A percentile compares a stretch with the other conserved stretches of the same genome.
Evolutionary conservation across 305 asterid genomes (phyloP).

Genomic region (Lippia alba): DNA sequence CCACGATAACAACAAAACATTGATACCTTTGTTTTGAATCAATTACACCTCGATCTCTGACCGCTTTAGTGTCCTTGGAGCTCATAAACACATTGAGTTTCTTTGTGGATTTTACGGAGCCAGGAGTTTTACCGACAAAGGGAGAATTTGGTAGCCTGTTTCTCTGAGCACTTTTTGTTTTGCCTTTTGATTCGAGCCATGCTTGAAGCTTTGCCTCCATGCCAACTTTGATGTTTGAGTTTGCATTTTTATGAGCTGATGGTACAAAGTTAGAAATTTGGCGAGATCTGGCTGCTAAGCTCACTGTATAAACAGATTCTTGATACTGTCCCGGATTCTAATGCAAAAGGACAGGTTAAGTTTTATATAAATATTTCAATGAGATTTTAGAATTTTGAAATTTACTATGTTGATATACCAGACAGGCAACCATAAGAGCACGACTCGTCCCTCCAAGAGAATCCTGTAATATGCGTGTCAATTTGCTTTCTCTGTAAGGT

Average conservation of each 20-base stretch:
- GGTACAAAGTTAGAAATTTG: constrained; percentile 59
- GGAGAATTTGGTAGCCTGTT: constrained; percentile 52
- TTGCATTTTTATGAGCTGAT: constrained; percentile 51
- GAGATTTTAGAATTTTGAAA: neutral
- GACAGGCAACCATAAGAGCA: constrained; percentile 87
- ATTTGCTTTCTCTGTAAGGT: constrained; percentile 91
- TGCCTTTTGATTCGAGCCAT: constrained; percentile 91
- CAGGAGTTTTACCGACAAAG: constrained; percentile 56
- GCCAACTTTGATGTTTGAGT: constrained; percentile 65
- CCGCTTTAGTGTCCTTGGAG: constrained; percentile 46
- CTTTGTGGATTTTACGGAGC: constrained; percentile 50
- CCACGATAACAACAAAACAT: constrained; percentile 5
- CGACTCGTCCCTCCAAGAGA: constrained; percentile 93
- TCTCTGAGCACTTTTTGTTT: constrained; percentile 66
- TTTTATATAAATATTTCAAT: constrained; percentile 10
- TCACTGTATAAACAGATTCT: constrained; percentile 88
- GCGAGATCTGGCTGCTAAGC: constrained; percentile 93
- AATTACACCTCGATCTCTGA: constrained; percentile 16
- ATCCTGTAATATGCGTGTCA: constrained; percentile 92
- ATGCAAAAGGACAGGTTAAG: constrained; percentile 24
- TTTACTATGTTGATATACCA: constrained; percentile 49
- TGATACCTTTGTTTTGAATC: constrained; percentile 54
- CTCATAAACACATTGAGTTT: constrained; percentile 39
- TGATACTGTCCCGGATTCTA: constrained; percentile 95
- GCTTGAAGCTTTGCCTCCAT: constrained; percentile 87